Conservation (phyloP, 2,329 filamentous ascomycete species). For the Colletotrichum noveboracense region DNA sequence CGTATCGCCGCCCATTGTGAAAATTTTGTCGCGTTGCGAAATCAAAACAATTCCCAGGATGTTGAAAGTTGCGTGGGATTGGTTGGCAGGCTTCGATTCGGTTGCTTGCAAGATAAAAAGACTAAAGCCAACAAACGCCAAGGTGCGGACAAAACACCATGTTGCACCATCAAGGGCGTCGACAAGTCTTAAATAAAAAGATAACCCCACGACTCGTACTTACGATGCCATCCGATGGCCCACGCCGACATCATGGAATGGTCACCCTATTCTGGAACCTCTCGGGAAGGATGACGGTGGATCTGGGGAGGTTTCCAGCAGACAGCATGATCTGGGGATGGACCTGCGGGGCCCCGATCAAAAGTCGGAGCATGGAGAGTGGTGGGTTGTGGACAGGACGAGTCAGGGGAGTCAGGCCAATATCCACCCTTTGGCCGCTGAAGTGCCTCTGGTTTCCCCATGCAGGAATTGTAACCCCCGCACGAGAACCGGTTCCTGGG, state of each 20-base stretch:
- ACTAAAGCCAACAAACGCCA: background rate
- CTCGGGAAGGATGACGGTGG: background rate
- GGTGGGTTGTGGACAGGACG: background rate
- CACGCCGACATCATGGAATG: conserved; percentile 3
- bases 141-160: background rate
- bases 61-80: background rate
- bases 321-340: conserved; percentile 8
- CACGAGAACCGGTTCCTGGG: background rate
- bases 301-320: background rate
- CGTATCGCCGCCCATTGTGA: background rate
- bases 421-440: background rate
- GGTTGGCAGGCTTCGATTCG: background rate
- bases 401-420: background rate
- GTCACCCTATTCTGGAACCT: conserved; percentile 1
- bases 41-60: background rate
- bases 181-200: conserved; percentile 10
- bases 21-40: background rate
- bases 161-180: background rate
- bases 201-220: background rate
- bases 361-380: background rate
- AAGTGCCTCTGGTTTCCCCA: conserved; percentile 8
- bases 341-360: background rate
- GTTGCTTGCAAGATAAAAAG: background rate
- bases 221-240: background rate
- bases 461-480: background rate